Evolutionary conservation across 208 protist species (phyloP).

Genomic region (Naegleria fowleri): DNA sequence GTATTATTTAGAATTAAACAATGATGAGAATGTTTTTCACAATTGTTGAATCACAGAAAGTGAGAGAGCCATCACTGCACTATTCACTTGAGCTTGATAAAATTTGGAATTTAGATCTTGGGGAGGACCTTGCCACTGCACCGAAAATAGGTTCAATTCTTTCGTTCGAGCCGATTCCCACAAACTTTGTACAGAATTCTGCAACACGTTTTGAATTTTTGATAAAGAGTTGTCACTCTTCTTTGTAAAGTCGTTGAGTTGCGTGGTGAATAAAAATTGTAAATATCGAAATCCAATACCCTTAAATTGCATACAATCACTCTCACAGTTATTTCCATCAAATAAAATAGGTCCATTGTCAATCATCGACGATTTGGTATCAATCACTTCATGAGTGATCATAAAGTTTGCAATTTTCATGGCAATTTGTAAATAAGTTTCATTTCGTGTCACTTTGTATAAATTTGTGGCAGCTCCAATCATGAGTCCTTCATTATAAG

Average conservation of each 20-base stretch:
- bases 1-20: no score
- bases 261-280: not conserved
- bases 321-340: not conserved
- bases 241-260: not conserved
- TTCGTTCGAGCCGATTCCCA: not conserved
- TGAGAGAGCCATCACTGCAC: not conserved
- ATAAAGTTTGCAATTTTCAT: not conserved
- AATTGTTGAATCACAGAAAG: not conserved
- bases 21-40: no score
- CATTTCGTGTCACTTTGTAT: not conserved
- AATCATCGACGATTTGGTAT: no score
- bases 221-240: no score
- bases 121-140: not conserved
- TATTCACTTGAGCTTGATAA: constrained; percentile 2
- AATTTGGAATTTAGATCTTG: not conserved
- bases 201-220: not conserved
- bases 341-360: not conserved
- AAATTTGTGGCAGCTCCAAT: not conserved
- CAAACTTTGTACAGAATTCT: not conserved
- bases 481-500: constrained; percentile 16
- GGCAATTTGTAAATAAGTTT: not conserved
- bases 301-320: constrained; percentile 14
- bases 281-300: constrained; percentile 19
- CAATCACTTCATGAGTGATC: not conserved
- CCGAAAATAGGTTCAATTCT: not conserved